Evolutionary conservation across 805 yeast genomes (phyloP), one percentile per base, ranked within the genome.

Genomic region (Millerozyma miso): DNA sequence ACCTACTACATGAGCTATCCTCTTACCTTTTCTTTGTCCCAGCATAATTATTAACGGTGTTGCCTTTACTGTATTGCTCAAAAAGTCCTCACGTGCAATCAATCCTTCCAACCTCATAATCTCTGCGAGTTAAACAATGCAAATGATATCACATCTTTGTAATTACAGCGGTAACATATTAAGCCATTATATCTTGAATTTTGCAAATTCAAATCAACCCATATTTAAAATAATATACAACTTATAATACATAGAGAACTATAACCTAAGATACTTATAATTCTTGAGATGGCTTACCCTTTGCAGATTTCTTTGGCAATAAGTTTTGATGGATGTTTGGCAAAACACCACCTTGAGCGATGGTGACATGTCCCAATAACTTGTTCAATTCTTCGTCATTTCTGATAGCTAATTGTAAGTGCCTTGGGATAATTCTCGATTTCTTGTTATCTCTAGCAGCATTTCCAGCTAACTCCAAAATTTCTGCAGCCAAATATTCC

Each of bases 281-380:
- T 68, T 76, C 80, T 69, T 76, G 80, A 56, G 80, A 76, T 65
- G 76, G 79, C 66, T 76, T 76, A 45, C 48, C 49, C 62, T 73
- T 72, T 49, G 74, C 76, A 46, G 77, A 64, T 65, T 76, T 76
- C 71, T 75, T 69, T 65, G 81, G 83, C 60, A 71, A 71, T 60
- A 71, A 71, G 67, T 67, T 62, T 55, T 65, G 72, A 60, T 71
- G 75, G 48, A 71, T 71, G 65, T 71, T 71, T 67, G 76, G 76
- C 59, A 71, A 71, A 49, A 71, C 76, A 69, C 76, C 76, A 69
- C 76, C 76, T 63, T 71, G 75, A 40, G 76, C 76, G 40, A 71
- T 71, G 39, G 76, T 71, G 54, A 71, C 76, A 59, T 71, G 73
- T 49, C 75, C 75, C 56, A 71, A 69, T 59, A 71, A 71, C 58